These are phyloP conservation scores for Dalechampia spathulata DNA, from an alignment of 441 rosid species.

Conservation along the genomic window DNA sequence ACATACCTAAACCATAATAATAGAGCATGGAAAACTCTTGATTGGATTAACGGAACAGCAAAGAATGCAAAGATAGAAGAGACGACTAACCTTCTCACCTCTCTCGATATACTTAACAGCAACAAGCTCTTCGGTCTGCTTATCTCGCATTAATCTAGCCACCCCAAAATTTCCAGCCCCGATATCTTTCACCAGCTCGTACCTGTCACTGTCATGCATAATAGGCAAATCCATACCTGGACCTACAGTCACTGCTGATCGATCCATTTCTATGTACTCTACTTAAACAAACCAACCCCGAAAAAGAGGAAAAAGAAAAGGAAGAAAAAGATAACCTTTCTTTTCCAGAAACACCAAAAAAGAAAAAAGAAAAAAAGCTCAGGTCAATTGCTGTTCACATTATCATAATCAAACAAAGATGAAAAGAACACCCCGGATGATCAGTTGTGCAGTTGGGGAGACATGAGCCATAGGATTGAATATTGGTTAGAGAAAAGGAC, in stretches of 20 bases:
- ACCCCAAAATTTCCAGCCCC: slow-evolving; percentile 96
- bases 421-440: slow-evolving; percentile 4
- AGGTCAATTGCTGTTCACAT: slow-evolving; percentile 19
- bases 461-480: slow-evolving; percentile 23
- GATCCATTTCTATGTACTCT: slow-evolving; percentile 46
- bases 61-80: neutral
- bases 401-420: slow-evolving; percentile 22
- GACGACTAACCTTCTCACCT: slow-evolving; percentile 87
- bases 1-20: neutral
- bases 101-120: slow-evolving; percentile 99
- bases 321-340: too few species aligned
- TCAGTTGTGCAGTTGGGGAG: slow-evolving; percentile 30
- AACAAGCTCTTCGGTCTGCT: slow-evolving; percentile 75
- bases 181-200: slow-evolving; percentile 83
- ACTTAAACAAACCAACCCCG: neutral
- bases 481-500: slow-evolving; percentile 25
- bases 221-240: slow-evolving; percentile 95
- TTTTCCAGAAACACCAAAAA: neutral
- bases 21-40: neutral
- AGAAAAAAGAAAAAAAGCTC: slow-evolving; percentile 4
- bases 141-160: slow-evolving; percentile 89
- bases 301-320: too few species aligned
- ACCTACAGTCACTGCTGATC: slow-evolving; percentile 59
- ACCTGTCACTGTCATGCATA: slow-evolving; percentile 92
- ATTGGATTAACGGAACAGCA: neutral